Base-by-base conservation (phyloP, 495 filamentous ascomycete species). In the Cairneyella variabilis region DNA sequence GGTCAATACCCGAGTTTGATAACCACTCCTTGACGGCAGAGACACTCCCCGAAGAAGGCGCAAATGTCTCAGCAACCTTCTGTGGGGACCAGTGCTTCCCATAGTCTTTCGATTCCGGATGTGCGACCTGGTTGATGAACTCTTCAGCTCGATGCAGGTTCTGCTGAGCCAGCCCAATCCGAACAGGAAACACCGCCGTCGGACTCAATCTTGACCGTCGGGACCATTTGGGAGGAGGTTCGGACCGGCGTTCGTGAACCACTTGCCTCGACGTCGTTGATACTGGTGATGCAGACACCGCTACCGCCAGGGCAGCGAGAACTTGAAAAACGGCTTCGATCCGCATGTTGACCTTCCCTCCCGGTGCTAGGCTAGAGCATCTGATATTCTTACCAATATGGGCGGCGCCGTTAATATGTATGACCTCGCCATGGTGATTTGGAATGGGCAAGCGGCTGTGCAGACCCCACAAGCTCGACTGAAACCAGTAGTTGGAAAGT, bases 131-230 rank as follows among this genome's bases (percentile, higher is more conserved):
- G 71, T 77, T 78, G 10, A 82, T 67, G 27, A 76, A 73, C 12
- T 77, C 76, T 53, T 82, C 74, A 0, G 71, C 77, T 22, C 64
- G 61, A 41, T 80, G 72, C 20, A 82, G 46, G 41, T 82, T 82
- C 23, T 68, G 68, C 61, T 83, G 79, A 3, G 68, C 68, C 57
- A 83, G 60, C 6, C 76, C 80, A 42, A 83, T 80, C 39, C 78
- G 71, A 21, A 83, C 72, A 1, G 78, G 77, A 16, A 83, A 65
- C 7, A 71, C 59, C 2, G 70, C 48, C 3, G 36, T 46, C 0
- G 54, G 61, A 41, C 55, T 48, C 0, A 63, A 41, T 11, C 63
- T 58, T n/a, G 53, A 52, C 46, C 60, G 54, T 44, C 47, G 51
- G 41, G 51, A 40, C 60, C 60, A 62, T 23, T 46, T 52, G 21